phyloP scores from a whole-genome alignment of 148 eudicot species.

The Drosera capensis region DNA sequence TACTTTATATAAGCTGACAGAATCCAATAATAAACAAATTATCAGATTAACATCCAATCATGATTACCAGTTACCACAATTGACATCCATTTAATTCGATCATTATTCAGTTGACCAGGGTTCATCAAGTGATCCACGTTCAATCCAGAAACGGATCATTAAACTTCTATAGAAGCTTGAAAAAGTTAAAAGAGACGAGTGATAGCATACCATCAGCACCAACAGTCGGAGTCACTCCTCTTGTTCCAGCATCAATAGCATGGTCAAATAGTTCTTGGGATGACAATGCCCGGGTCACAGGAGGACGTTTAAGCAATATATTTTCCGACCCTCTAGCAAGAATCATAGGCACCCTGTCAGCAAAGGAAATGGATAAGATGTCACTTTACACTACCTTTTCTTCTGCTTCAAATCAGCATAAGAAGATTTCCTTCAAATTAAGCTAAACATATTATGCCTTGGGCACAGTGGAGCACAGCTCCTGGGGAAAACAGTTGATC shows the following conservation, averaged over 20 bases:
- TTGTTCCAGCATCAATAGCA: slow-evolving; percentile 24
- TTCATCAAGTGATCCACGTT: background rate
- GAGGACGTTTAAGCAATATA: slow-evolving; percentile 58
- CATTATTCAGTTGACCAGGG: background rate
- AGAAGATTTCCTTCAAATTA: no score
- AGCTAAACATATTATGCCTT: no score
- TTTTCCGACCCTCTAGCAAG: slow-evolving; percentile 51
- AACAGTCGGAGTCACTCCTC: slow-evolving; percentile 27
- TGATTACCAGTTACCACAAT: no score
- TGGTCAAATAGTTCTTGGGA: slow-evolving; percentile 54
- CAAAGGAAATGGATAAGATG: background rate
- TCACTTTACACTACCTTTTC: background rate
- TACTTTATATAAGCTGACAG: no score
- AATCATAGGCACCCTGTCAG: slow-evolving; percentile 31
- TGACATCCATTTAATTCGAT: no score
- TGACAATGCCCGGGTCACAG: slow-evolving; percentile 36
- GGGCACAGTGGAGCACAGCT: no score
- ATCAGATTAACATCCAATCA: no score
- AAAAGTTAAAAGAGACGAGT: background rate
- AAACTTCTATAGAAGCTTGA: background rate
- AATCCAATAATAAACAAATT: no score
- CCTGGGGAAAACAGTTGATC: no score
- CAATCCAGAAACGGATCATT: slow-evolving; percentile 3
- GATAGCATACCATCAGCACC: slow-evolving; percentile 42
- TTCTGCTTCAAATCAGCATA: no score